These are phyloP conservation scores for Coemansia sp. DNA, from an alignment of 192 early-diverging fungal genomes.

Conservation along the genomic window DNA sequence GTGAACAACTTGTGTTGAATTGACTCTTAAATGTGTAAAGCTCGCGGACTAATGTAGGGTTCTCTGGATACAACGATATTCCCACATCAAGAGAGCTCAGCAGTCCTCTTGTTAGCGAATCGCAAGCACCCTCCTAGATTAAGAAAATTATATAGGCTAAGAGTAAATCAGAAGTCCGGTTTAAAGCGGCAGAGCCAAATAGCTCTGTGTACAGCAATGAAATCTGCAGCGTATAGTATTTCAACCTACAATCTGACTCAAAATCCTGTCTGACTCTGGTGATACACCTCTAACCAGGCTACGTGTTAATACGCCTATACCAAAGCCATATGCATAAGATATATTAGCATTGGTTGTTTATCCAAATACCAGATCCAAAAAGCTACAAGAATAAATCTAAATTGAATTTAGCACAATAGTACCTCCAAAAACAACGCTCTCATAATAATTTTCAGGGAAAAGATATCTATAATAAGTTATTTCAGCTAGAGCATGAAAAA, in stretches of 20 bases:
- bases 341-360: not conserved
- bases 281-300: slow-evolving; percentile 28
- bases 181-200: not conserved
- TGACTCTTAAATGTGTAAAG: slow-evolving; percentile 47
- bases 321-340: not conserved
- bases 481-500: slow-evolving; percentile 36
- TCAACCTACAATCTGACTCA: slow-evolving; percentile 26
- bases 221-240: not conserved
- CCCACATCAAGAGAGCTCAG: slow-evolving; percentile 38
- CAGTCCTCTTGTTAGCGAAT: slow-evolving; percentile 15
- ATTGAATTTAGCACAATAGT: not conserved
- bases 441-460: slow-evolving; percentile 40
- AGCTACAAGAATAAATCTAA: not conserved
- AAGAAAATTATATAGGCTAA: not conserved
- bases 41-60: slow-evolving; percentile 39
- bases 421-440: slow-evolving; percentile 24
- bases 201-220: not conserved
- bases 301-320: slow-evolving; percentile 15
- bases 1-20: not conserved
- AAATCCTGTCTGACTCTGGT: slow-evolving; percentile 30
- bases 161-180: not conserved
- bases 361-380: not conserved
- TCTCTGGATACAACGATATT: slow-evolving; percentile 19
- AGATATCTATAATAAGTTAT: slow-evolving; percentile 43
- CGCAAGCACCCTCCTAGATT: slow-evolving; percentile 31